Evolutionary conservation across 768 basidiomycete genomes (phyloP).

Genomic region (Hygrocybe punicea): DNA sequence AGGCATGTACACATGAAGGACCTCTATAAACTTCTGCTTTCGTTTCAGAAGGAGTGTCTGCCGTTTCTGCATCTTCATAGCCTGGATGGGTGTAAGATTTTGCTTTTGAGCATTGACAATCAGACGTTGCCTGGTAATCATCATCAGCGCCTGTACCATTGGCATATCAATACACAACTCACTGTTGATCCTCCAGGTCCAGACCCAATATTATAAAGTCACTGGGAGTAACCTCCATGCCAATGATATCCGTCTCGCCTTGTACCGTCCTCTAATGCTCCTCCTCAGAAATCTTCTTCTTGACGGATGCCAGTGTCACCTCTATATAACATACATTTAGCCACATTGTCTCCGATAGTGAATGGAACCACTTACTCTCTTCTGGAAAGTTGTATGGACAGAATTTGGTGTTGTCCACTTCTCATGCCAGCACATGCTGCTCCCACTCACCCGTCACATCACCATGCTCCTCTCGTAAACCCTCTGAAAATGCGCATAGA

Average conservation of each 20-base stretch:
- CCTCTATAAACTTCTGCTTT: slow-evolving; percentile 4
- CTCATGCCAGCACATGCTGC: too few species aligned
- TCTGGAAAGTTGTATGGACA: too few species aligned
- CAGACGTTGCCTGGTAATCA: neutral
- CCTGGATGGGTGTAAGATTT: slow-evolving; percentile 3
- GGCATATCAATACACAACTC: neutral
- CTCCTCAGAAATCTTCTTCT: slow-evolving; percentile 12
- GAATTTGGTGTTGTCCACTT: too few species aligned
- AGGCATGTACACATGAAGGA: slow-evolving; percentile 18
- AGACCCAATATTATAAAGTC: too few species aligned
- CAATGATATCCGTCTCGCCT: too few species aligned
- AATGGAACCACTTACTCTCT: too few species aligned
- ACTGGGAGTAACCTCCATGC: too few species aligned
- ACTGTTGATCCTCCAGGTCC: slow-evolving; percentile 1
- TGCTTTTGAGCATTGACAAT: neutral
- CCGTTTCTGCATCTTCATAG: neutral
- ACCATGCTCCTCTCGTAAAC: too few species aligned
- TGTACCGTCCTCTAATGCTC: slow-evolving; percentile 9
- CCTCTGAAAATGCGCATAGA: too few species aligned
- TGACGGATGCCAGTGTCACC: slow-evolving; percentile 10
- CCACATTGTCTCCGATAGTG: too few species aligned
- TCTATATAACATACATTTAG: too few species aligned
- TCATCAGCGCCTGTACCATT: neutral
- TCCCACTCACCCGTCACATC: too few species aligned
- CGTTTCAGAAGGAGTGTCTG: slow-evolving; percentile 7